These are phyloP conservation scores for Hortiboletus campestris DNA, from an alignment of 768 basidiomycete genomes.

Conservation along the genomic window DNA sequence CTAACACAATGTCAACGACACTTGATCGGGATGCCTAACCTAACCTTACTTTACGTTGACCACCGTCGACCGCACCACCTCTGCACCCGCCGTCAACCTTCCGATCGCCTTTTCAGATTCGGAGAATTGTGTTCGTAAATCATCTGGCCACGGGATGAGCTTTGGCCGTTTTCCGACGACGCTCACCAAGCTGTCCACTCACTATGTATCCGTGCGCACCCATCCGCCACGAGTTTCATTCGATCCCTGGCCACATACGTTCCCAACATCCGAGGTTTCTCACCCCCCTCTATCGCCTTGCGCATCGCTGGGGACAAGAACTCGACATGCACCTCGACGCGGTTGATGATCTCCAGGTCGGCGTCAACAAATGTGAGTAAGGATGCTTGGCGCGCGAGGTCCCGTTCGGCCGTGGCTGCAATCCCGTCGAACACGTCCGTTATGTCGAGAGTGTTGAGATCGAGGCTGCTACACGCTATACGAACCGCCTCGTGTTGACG, in stretches of 20 bases:
- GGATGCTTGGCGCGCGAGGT: constrained; percentile 63
- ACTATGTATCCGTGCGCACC: constrained; percentile 70
- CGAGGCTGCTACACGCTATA: constrained; percentile 71
- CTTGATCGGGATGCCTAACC: not conserved
- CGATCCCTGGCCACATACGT: constrained; percentile 78
- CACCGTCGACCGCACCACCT: constrained; percentile 53
- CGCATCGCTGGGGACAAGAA: constrained; percentile 68
- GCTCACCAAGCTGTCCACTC: constrained; percentile 16
- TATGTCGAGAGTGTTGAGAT: constrained; percentile 69
- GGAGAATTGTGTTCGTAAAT: constrained; percentile 52
- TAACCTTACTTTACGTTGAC: constrained; percentile 44
- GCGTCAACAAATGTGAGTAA: constrained; percentile 64
- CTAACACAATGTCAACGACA: constrained; percentile 34
- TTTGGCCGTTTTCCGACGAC: not conserved
- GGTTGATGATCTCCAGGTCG: constrained; percentile 68
- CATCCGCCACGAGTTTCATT: constrained; percentile 79
- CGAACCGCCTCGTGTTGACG: constrained; percentile 68
- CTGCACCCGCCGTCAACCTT: constrained; percentile 56
- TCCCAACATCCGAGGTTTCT: constrained; percentile 64
- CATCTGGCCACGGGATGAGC: constrained; percentile 40
- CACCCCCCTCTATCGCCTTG: constrained; percentile 70
- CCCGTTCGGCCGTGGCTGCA: constrained; percentile 49
- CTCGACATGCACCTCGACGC: constrained; percentile 68
- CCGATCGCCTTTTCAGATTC: constrained; percentile 53
- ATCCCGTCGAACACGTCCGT: constrained; percentile 69